Percentiles rank a stretch among this genome's conserved stretches.
Evolutionary conservation across 306 rosid genomes (phyloP).

Genomic region (Ochetophila trinervis): DNA sequence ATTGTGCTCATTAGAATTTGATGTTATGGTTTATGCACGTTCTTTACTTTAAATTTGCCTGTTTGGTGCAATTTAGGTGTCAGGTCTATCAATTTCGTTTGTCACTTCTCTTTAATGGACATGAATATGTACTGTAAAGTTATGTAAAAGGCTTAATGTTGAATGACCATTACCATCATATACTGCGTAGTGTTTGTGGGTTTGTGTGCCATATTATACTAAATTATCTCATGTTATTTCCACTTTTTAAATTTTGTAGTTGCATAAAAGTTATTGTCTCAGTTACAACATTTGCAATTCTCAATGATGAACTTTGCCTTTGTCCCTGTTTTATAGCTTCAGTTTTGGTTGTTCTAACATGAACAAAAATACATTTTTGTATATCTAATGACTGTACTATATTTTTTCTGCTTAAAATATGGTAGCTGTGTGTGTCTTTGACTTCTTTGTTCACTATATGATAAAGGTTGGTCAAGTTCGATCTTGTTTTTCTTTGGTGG

Average conservation of each 20-base stretch:
- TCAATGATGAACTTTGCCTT: background rate
- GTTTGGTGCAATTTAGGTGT: background rate
- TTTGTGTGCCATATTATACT: too few relatives aligned
- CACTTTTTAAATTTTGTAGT: background rate
- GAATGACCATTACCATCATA: too few relatives aligned
- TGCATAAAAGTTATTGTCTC: background rate
- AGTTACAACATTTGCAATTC: conserved; percentile 1
- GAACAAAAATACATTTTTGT: background rate
- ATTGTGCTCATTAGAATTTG: background rate
- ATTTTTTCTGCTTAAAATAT: conserved; percentile 8
- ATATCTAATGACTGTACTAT: background rate
- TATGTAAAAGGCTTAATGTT: too few relatives aligned
- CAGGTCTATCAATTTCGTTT: background rate
- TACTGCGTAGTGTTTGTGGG: too few relatives aligned
- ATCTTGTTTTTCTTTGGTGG: conserved; percentile 20
- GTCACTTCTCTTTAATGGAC: background rate
- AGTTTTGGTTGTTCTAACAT: background rate
- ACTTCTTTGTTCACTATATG: conserved; percentile 8
- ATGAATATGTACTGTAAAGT: too few relatives aligned
- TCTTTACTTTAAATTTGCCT: background rate
- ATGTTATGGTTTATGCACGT: background rate
- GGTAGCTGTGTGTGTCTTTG: conserved; percentile 22
- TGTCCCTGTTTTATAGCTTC: background rate
- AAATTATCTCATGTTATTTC: too few relatives aligned
- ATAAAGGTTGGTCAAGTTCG: conserved; percentile 20